Conservation (phyloP, 169 alveolate genomes). For the Plasmodium vivax region DNA sequence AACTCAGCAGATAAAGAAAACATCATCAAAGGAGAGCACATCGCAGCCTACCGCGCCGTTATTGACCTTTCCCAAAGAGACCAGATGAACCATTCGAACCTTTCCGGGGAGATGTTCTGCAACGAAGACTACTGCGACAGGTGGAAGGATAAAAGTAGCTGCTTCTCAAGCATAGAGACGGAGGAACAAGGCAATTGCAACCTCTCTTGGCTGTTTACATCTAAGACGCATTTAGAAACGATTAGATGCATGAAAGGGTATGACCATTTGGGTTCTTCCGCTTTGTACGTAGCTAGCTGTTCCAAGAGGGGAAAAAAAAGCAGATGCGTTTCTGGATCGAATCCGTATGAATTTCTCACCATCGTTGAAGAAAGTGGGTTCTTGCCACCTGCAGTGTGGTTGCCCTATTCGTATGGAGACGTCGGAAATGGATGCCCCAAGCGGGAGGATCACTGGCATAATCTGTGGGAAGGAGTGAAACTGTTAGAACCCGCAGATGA, state of each 20-base stretch:
- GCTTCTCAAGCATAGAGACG: not conserved
- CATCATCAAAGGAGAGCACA: not conserved
- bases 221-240: constrained; percentile 9
- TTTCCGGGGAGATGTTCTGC: not conserved
- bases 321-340: not conserved
- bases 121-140: constrained; percentile 10
- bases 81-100: not conserved
- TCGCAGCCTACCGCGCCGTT: not conserved
- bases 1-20: not conserved
- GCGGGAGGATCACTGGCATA: not conserved
- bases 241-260: constrained; percentile 18
- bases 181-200: constrained; percentile 23
- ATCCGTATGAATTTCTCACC: constrained; percentile 16
- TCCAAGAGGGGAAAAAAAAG: not conserved
- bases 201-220: constrained; percentile 18
- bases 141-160: not conserved
- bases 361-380: not conserved
- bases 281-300: constrained; percentile 18
- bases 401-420: not conserved
- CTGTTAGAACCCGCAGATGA: not conserved
- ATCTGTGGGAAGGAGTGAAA: not conserved
- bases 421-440: constrained; percentile 8
- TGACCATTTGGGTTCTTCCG: not conserved
- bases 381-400: not conserved
- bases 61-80: not conserved